phyloP scores from a whole-genome alignment of 148 eudicot genomes.

The Pharnaceum exiguum region DNA sequence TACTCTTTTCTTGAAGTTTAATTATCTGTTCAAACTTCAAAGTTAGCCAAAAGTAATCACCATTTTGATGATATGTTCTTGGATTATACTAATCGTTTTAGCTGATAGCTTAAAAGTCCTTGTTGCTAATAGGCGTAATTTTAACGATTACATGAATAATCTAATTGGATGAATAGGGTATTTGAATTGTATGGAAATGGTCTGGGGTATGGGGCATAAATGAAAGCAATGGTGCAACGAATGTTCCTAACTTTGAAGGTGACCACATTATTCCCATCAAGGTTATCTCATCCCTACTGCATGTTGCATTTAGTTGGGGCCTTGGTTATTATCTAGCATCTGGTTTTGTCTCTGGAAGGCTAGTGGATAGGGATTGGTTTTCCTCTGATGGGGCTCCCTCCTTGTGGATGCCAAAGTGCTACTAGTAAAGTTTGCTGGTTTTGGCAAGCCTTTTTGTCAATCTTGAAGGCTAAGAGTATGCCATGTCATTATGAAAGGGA shows the following conservation, averaged over 20 bases:
- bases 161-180: background rate
- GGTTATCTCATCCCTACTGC: background rate
- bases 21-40: no score
- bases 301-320: background rate
- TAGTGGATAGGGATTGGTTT: background rate
- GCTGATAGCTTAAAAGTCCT: no score
- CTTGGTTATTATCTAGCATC: slow-evolving; percentile 1
- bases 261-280: slow-evolving; percentile 12
- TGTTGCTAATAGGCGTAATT: no score
- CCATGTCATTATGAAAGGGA: no score
- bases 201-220: background rate
- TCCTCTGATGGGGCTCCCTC: no score
- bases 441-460: background rate
- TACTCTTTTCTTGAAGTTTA: no score
- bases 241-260: slow-evolving; percentile 1
- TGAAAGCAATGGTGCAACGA: slow-evolving; percentile 13
- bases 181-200: background rate
- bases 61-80: no score
- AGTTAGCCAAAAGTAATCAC: no score
- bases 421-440: slow-evolving; percentile 3
- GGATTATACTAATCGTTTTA: no score
- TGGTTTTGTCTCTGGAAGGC: background rate
- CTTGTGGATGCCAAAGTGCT: no score
- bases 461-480: no score
- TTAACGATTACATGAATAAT: no score